Percentiles rank a stretch among this genome's conserved stretches.
These are phyloP conservation scores for Rhizophagus prolifer DNA, from an alignment of 192 early-diverging fungal genomes.

Conservation along the genomic window DNA sequence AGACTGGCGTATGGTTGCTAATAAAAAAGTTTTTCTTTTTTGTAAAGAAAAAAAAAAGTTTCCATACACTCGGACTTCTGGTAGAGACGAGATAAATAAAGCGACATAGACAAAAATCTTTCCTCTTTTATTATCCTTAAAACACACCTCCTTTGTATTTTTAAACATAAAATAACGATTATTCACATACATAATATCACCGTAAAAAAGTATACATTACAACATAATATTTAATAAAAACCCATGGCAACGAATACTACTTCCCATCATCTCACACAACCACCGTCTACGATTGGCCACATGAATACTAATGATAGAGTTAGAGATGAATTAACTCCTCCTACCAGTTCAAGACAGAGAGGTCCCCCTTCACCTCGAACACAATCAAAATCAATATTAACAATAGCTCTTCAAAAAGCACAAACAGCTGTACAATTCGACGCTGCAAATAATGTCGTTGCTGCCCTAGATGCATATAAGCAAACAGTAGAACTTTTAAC, in stretches of 20 bases:
- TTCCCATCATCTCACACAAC: constrained; percentile 17
- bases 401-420: constrained; percentile 31
- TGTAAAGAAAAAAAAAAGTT: not conserved
- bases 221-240: not conserved
- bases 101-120: not conserved
- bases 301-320: constrained; percentile 3
- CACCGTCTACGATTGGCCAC: not conserved
- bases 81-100: constrained; percentile 14
- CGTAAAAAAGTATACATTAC: not conserved
- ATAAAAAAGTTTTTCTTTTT: not conserved
- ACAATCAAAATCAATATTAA: constrained; percentile 33
- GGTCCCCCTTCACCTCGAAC: constrained; percentile 25
- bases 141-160: not conserved
- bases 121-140: not conserved
- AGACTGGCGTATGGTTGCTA: not conserved
- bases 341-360: not conserved
- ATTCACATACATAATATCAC: too few species aligned
- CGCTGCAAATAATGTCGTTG: constrained; percentile 25
- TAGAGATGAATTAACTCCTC: not conserved
- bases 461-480: constrained; percentile 28
- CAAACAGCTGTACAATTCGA: constrained; percentile 27
- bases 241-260: constrained; percentile 6
- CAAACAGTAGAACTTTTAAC: constrained; percentile 25
- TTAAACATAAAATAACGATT: not conserved
- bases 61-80: not conserved